These are phyloP conservation scores for Syzygium jambos DNA, from an alignment of 345 rosid species.

Conservation along the genomic window DNA sequence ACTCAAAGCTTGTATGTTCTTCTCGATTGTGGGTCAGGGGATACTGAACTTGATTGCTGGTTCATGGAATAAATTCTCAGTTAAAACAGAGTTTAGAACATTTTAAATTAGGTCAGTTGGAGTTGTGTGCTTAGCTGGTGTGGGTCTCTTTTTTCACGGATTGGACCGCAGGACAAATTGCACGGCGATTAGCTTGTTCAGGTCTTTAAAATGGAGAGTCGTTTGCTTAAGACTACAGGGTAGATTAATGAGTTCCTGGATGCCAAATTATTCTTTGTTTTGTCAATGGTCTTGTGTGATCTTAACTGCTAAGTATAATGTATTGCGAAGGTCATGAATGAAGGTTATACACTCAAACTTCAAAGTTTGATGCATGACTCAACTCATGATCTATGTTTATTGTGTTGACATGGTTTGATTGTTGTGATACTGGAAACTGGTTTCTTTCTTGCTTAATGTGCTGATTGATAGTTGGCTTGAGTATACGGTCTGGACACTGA, in stretches of 20 bases:
- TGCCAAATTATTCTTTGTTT: neutral
- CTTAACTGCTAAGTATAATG: neutral
- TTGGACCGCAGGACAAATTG: neutral
- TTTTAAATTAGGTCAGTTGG: neutral
- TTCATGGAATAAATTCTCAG: neutral
- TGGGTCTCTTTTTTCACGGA: neutral
- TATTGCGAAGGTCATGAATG: neutral
- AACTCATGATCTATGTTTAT: neutral
- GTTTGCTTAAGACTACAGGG: neutral
- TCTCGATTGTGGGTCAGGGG: neutral
- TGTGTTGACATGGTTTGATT: neutral
- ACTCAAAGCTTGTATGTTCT: neutral
- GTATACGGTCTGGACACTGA: neutral
- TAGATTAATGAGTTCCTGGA: rapidly evolving
- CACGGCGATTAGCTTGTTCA: neutral
- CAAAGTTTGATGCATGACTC: neutral
- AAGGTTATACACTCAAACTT: neutral
- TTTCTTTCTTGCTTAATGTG: neutral
- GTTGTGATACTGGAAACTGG: neutral
- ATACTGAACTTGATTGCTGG: neutral
- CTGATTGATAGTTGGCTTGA: neutral
- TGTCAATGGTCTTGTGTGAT: neutral
- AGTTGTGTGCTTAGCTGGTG: neutral
- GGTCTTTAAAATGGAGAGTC: neutral
- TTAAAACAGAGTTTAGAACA: neutral